These are phyloP conservation scores for Sicyos edulis DNA, from an alignment of 306 rosid species.

Conservation along the genomic window DNA sequence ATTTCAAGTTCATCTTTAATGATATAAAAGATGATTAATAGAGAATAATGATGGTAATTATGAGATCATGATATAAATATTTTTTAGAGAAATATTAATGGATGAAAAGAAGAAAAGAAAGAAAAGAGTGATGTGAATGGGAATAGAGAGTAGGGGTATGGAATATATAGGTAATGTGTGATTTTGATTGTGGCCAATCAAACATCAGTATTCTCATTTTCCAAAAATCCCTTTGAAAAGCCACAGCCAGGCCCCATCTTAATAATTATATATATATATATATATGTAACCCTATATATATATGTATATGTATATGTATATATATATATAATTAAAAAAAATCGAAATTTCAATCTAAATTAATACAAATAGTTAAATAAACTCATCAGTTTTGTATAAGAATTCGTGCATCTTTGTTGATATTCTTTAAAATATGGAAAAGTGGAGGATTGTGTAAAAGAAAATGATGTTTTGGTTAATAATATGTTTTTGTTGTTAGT, in stretches of 20 bases:
- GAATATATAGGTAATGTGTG: background rate
- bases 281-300: no score
- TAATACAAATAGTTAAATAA: no score
- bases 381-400: no score
- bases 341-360: no score
- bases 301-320: no score
- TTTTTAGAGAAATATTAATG: background rate
- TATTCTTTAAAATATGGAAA: background rate
- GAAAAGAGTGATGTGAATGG: constrained; percentile 5
- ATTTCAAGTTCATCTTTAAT: no score
- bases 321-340: no score
- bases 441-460: no score
- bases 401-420: background rate
- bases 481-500: no score
- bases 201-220: background rate
- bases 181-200: constrained; percentile 5
- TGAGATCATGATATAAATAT: background rate
- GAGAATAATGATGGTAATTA: background rate
- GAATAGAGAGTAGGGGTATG: constrained; percentile 1
- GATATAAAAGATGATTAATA: background rate
- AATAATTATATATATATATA: no score
- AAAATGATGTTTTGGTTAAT: no score
- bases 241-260: background rate
- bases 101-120: background rate
- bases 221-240: background rate